Evolutionary conservation across 2,329 filamentous ascomycete genomes (phyloP).

Genomic region (Arthrobotrys musiformis): DNA sequence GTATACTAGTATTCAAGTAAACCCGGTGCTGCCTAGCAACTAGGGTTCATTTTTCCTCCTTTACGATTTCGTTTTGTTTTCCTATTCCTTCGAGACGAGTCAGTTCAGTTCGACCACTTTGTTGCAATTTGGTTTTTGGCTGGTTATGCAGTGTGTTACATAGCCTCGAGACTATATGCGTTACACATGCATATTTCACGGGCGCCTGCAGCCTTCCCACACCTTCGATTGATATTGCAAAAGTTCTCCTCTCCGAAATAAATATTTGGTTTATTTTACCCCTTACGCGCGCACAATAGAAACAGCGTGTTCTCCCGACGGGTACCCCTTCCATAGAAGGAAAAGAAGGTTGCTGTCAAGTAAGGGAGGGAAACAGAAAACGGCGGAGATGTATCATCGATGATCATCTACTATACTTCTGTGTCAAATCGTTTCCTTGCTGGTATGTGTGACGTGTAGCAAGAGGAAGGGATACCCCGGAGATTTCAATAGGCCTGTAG

Average conservation of each 20-base stretch:
- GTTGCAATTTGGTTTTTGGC: background rate
- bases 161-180: background rate
- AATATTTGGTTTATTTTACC: background rate
- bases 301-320: no score
- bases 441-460: background rate
- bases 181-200: background rate
- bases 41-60: background rate
- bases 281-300: background rate
- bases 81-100: background rate
- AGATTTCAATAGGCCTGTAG: constrained; percentile 10
- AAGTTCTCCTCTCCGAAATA: background rate
- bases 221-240: background rate
- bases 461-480: constrained; percentile 16
- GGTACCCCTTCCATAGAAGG: background rate
- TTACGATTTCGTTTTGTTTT: background rate
- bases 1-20: background rate
- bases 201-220: background rate
- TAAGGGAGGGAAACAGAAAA: background rate
- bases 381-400: background rate
- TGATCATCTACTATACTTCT: no score
- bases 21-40: background rate
- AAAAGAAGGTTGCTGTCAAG: background rate
- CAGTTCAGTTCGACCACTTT: background rate
- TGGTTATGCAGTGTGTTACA: background rate
- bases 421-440: background rate